Base-by-base conservation (phyloP, 306 rosid genomes). In the Corylus heterophylla region DNA sequence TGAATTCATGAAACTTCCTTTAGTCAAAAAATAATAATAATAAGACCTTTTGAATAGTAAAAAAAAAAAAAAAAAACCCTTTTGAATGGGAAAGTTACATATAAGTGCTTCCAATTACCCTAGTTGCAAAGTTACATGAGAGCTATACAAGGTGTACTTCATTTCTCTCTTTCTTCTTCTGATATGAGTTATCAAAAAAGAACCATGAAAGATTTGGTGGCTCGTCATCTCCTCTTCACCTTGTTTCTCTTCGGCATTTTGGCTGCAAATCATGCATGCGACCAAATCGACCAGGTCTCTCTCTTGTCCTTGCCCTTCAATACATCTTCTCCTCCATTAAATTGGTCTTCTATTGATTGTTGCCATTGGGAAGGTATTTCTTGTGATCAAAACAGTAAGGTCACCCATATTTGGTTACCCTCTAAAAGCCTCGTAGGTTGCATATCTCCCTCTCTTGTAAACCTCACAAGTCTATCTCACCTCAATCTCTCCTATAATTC, bases 291-390 rank as follows among this genome's bases (percentile, higher is more conserved):
- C 47, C 58, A 27, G 7, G 16, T 29, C 61, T 50, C 61, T 48
- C 76, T 72, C 25, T 69, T 69, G 54, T 44, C 73, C 27, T 45
- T 44, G 1, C 5, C 35, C 2, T n/a, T 16, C 14, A 44, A 16
- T 18, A 69, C 52, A 7, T 7, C 73, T 3, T 45, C 73, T 18
- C 12, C 73, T 39, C 4, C 54, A 7, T 8, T 69, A 3, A 69
- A 69, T 69, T 17, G 54, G 73, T 69, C 73, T n/a, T 44, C 73
- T 5, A 4, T 5, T 44, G 73, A 69, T 69, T 69, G 54, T 20
- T 69, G 54, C 54, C n/a, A 5, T n/a, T 69, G 73, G 54, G 73
- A 69, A 69, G 73, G 73, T 18, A 44, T 69, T 69, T 7, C 50
- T 44, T 69, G 73, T 69, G 73, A 69, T 37, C 29, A 12, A 17